Base-by-base conservation (phyloP, 1,139 yeast species). In the Nadsonia starkeyi-henricii region DNA sequence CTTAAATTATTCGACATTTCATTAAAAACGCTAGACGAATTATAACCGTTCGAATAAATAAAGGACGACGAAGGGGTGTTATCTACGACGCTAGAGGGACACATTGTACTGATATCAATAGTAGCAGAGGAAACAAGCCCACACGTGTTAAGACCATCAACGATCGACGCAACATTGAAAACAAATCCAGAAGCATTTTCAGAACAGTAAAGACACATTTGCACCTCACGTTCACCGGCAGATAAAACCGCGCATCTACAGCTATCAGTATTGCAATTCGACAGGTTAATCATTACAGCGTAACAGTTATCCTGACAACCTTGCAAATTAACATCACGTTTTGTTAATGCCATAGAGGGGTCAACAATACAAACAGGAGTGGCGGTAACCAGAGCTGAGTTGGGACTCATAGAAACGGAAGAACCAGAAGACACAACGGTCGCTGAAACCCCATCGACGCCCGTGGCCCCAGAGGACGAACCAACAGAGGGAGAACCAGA, bases 11-110 rank as follows among this genome's bases (percentile, higher is more conserved):
- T n/a, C n/a, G n/a, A n/a, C n/a, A n/a, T n/a, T n/a, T n/a, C n/a
- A n/a, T n/a, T n/a, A n/a, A n/a, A n/a, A n/a, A n/a, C n/a, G 20
- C 48, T 20, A 30, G 41, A 28, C 12, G 48, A n/a, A 19, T 36
- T 20, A 18, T 44, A 41, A 30, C 39, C 46, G n/a, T 15, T 4
- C 20, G 47, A 21, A 18, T 13, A 5, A 39, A 5, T 13, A 39
- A 13, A 7, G 42, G 8, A 7, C 9, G 42, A 39, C 7, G 12
- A 7, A 39, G 42, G 9, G 42, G 30, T 26, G 30, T 26, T 26
- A 26, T 26, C 30, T 7, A 12, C 7, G 12, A 26, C 12, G 30
- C 12, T 26, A 26, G 30, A 26, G 30, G 30, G 30, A 26, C 30
- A 26, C 30, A 26, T 26, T 7, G 9, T 26, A 26, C 9, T 7